These are phyloP conservation scores for Dichotomocladium elegans DNA, from an alignment of 371 early-diverging fungal genomes.

Conservation along the genomic window DNA sequence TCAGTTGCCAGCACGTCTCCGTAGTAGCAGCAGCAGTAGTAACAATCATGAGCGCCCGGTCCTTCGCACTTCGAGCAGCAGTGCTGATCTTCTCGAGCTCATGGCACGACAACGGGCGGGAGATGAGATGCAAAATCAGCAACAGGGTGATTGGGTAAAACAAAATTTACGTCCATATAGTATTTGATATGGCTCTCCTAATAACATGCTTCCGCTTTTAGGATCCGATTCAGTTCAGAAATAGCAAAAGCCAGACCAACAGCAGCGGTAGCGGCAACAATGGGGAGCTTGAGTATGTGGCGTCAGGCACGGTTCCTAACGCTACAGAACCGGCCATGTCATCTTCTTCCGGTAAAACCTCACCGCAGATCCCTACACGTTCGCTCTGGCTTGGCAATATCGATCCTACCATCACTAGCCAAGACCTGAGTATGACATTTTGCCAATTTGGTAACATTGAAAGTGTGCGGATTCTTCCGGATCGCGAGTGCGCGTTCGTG, in stretches of 20 bases:
- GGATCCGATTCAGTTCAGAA: neutral
- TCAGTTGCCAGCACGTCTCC: neutral
- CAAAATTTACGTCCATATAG: too few species aligned
- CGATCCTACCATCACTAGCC: slow-evolving; percentile 67
- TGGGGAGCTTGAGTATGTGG: neutral
- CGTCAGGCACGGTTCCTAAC: too few species aligned
- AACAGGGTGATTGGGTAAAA: slow-evolving; percentile 4
- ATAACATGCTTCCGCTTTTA: neutral
- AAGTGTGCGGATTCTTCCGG: slow-evolving; percentile 84
- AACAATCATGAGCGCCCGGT: slow-evolving; percentile 1
- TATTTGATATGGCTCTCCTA: too few species aligned
- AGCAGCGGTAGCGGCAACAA: neutral
- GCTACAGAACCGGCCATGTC: neutral
- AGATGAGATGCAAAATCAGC: too few species aligned
- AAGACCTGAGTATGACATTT: slow-evolving; percentile 80
- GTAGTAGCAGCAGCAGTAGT: too few species aligned
- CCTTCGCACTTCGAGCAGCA: slow-evolving; percentile 30
- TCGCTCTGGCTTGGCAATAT: slow-evolving; percentile 95
- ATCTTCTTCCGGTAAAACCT: slow-evolving; percentile 10
- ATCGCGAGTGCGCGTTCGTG: slow-evolving; percentile 49
- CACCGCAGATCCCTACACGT: slow-evolving; percentile 61
- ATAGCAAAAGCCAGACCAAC: neutral
- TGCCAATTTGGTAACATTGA: slow-evolving; percentile 89
- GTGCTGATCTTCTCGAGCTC: slow-evolving; percentile 37
- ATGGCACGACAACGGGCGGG: slow-evolving; percentile 28